These are phyloP conservation scores for Tylopilus plumbeoviolaceoides DNA, from an alignment of 768 basidiomycete species.

Conservation along the genomic window DNA sequence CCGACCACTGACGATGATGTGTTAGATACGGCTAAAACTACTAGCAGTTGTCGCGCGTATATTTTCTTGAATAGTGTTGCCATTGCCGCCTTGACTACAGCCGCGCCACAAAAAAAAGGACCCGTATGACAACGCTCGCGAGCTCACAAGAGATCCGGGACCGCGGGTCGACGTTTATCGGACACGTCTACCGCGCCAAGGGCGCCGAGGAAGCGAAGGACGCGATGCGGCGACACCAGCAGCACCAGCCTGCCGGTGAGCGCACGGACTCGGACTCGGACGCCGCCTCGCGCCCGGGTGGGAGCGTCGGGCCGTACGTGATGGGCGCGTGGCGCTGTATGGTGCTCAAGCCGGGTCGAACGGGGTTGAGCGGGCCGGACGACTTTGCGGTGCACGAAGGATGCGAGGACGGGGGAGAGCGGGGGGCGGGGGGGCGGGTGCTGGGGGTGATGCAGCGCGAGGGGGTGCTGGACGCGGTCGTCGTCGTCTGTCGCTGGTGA, in stretches of 20 bases:
- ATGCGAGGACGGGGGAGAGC: slow-evolving; percentile 74
- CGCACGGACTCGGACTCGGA: too few species aligned
- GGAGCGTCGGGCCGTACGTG: slow-evolving; percentile 50
- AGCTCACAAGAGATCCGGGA: slow-evolving; percentile 76
- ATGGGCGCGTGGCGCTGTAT: slow-evolving; percentile 81
- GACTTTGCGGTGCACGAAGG: slow-evolving; percentile 68
- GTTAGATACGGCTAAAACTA: too few species aligned
- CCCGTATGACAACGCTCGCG: slow-evolving; percentile 11
- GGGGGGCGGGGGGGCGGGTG: slow-evolving; percentile 61
- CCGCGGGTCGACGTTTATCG: slow-evolving; percentile 69
- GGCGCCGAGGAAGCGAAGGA: slow-evolving; percentile 42
- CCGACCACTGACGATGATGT: too few species aligned
- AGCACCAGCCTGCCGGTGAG: too few species aligned
- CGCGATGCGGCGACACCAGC: background rate
- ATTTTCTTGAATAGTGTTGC: too few species aligned
- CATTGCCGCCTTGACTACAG: too few species aligned
- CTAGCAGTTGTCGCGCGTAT: too few species aligned
- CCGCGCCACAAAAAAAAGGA: background rate
- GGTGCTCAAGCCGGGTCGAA: slow-evolving; percentile 58
- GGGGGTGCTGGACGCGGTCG: slow-evolving; percentile 71
- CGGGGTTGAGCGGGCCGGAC: slow-evolving; percentile 65
- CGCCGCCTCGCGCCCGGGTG: too few species aligned
- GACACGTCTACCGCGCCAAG: slow-evolving; percentile 44
- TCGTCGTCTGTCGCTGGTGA: slow-evolving; percentile 72
- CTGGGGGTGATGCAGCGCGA: slow-evolving; percentile 66